Percentiles rank a stretch among this genome's conserved stretches.
These are phyloP conservation scores for Panus rudis DNA, from an alignment of 768 basidiomycete species.

Conservation along the genomic window DNA sequence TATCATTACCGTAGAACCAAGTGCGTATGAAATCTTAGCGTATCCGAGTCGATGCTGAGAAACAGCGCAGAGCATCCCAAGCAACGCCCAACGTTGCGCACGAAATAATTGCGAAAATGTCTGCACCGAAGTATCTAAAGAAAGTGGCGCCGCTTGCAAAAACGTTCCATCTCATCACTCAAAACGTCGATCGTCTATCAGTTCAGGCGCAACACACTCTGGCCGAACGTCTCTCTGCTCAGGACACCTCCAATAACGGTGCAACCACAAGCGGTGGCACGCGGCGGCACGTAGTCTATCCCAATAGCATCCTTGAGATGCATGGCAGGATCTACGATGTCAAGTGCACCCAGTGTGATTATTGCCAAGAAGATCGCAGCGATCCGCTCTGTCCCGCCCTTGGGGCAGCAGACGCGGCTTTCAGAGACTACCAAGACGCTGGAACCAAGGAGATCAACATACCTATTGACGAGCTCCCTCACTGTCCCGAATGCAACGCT, in stretches of 20 bases:
- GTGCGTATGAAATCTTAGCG: constrained; percentile 21
- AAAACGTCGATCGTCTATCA: constrained; percentile 55
- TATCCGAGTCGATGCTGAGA: constrained; percentile 5
- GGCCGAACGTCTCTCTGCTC: constrained; percentile 11
- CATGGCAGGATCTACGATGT: constrained; percentile 55
- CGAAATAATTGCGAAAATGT: constrained; percentile 38
- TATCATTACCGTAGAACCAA: constrained; percentile 54
- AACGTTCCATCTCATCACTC: constrained; percentile 49
- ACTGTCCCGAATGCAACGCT: constrained; percentile 23
- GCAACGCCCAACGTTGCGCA: constrained; percentile 54
- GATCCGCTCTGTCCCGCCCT: constrained; percentile 42
- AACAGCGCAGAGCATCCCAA: constrained; percentile 32
- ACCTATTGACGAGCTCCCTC: constrained; percentile 22
- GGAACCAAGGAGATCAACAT: constrained; percentile 13
- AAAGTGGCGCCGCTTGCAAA: constrained; percentile 33
- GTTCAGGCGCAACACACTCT: constrained; percentile 34
- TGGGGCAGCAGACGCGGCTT: constrained; percentile 31
- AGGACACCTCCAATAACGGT: not conserved
- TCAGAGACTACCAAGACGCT: constrained; percentile 23
- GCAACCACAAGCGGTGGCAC: no score
- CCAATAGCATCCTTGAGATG: constrained; percentile 49
- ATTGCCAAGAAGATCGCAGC: constrained; percentile 31
- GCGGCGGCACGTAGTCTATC: constrained; percentile 9
- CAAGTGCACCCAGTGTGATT: constrained; percentile 40
- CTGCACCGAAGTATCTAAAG: constrained; percentile 31